Evolutionary conservation across 495 filamentous ascomycete genomes (phyloP).

Genomic region (Parathielavia appendiculata): DNA sequence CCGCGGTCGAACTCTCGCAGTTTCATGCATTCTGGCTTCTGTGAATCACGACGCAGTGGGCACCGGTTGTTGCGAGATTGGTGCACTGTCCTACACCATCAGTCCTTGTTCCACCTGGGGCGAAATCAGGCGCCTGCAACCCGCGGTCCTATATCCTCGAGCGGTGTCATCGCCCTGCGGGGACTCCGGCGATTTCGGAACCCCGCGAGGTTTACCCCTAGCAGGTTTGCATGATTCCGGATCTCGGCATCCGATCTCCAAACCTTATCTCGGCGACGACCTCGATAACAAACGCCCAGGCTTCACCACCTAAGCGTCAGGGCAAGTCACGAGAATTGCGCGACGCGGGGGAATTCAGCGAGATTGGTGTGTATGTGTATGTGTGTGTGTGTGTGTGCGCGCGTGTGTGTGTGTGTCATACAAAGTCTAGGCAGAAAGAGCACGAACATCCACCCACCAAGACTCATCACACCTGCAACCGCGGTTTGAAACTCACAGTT

Average conservation of each 20-base stretch:
- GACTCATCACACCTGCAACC: too few species aligned
- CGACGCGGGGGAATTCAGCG: neutral
- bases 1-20: neutral
- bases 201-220: neutral
- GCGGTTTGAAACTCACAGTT: neutral
- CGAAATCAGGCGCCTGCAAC: too few species aligned
- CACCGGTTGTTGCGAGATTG: too few species aligned
- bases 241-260: conserved; percentile 8
- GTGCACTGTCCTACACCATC: too few species aligned
- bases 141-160: too few species aligned
- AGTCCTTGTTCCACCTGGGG: too few species aligned
- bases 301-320: neutral
- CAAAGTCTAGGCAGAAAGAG: too few species aligned
- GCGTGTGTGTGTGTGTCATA: too few species aligned
- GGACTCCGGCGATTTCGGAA: neutral
- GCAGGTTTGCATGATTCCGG: conserved; percentile 3
- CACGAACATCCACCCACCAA: too few species aligned
- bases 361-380: too few species aligned
- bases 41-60: neutral
- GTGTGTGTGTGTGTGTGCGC: too few species aligned
- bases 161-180: neutral
- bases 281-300: neutral
- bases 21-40: neutral
- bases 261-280: conserved; percentile 7
- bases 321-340: neutral